A percentile compares a stretch with the other conserved stretches of the same genome.
Evolutionary conservation across 2,329 filamentous ascomycete genomes (phyloP).

Genomic region (Fusarium acutatum): DNA sequence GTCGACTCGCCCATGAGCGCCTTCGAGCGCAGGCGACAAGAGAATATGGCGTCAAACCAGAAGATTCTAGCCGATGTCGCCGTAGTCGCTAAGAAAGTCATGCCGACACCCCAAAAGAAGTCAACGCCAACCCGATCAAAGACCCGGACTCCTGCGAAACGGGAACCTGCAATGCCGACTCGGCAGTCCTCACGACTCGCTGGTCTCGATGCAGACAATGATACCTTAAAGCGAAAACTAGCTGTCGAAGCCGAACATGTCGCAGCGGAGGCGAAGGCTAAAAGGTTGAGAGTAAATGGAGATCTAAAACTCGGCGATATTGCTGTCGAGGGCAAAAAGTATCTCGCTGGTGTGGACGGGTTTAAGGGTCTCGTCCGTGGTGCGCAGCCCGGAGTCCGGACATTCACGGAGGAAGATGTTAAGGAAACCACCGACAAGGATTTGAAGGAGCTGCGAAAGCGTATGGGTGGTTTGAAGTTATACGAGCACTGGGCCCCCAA

Average conservation of each 20-base stretch:
- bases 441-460: slow-evolving; percentile 75
- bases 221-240: slow-evolving; percentile 59
- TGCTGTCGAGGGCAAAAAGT: slow-evolving; percentile 80
- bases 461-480: slow-evolving; percentile 79
- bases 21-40: slow-evolving; percentile 84
- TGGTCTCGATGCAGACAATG: slow-evolving; percentile 59
- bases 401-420: slow-evolving; percentile 86
- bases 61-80: slow-evolving; percentile 81
- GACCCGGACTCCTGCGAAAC: slow-evolving; percentile 54
- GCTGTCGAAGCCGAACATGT: slow-evolving; percentile 59
- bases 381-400: slow-evolving; percentile 82
- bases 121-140: slow-evolving; percentile 48
- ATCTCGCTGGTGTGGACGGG: slow-evolving; percentile 73
- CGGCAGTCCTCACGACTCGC: slow-evolving; percentile 68
- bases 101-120: slow-evolving; percentile 63
- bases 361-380: slow-evolving; percentile 67
- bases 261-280: slow-evolving; percentile 59
- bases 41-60: slow-evolving; percentile 88
- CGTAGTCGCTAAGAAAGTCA: slow-evolving; percentile 72
- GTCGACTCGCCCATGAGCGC: slow-evolving; percentile 69
- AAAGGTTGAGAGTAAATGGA: slow-evolving; percentile 62
- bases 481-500: slow-evolving; percentile 88
- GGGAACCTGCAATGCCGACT: slow-evolving; percentile 58
- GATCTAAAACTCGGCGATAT: slow-evolving; percentile 79
- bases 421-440: slow-evolving; percentile 81